Base-by-base conservation (phyloP, 768 basidiomycete species). In the Boletellus sp. region DNA sequence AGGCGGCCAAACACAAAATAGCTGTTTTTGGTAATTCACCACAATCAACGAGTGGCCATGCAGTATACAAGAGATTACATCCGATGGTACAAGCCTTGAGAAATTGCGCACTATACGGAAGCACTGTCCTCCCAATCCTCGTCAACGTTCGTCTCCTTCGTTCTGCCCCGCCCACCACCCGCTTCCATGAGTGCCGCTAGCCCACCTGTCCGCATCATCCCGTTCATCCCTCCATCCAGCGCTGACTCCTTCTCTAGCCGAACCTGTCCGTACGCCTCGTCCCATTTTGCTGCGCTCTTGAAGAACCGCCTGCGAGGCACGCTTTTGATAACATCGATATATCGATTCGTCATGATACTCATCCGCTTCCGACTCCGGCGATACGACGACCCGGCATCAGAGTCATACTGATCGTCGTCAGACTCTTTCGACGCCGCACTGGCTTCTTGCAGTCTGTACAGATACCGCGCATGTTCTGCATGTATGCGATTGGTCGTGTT, bases 281-380 rank as follows among this genome's bases (percentile, higher is more conserved):
- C 65, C 75, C 74, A 68, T 33, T 64, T 68, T 19, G 66, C 65
- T 2, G 52, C 68, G 42, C 75, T 80, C 59, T 77, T 75, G 71
- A 86, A 87, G 65, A 87, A 86, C 44, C 77, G 71, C 45, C 85
- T 64, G 48, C 74, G 76, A 10, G 70, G 58, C 10, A 54, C 43
- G 6, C 36, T 59, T 42, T 60, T 67, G 47, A 70, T 61, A 15
- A 52, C 69, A 37, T 84, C 79, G 49, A 78, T 71, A 53, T 78
- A 81, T 47, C 79, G 75, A 50, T 79, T 80, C 16, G 83, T 85
- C 42, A 84, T 45, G 41, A 87, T 72, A 56, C 84, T 87, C 83
- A 89, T 87, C 48, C 82, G 78, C 54, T 79, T 80, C 56, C 74
- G 74, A 32, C 68, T 68, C 20, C 65, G 60, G 16, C 62, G 67